Base-by-base conservation (phyloP, 768 basidiomycete species). In the Pleurotus tuoliensis region DNA sequence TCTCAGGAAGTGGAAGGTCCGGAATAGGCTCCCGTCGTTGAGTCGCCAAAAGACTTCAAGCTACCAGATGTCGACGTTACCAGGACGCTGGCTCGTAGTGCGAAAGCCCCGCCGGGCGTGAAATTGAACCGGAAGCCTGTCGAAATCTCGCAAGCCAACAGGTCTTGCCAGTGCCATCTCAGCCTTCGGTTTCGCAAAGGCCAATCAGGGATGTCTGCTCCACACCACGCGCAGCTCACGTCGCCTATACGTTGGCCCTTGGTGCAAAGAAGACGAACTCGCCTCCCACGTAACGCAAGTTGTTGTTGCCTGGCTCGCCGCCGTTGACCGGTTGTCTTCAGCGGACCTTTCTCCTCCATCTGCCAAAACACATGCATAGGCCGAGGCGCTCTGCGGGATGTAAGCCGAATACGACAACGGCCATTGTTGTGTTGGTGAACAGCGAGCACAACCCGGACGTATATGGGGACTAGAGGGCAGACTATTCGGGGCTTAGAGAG, bases 161-260 rank as follows among this genome's bases (percentile, higher is more conserved):
- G 82, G 83, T 20, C 76, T 88, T n/a, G 87, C 88, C 4, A 77
- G 79, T 51, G 87, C 86, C 1, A 76, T 88, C 49, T 84, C 87
- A 1, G 82, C 84, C 2, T 83, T 83, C n/a, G 83, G 86, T 15
- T 70, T 86, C 27, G 80, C 84, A 46, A 87, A 89, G 80, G 82
- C 83, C 9, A 82, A 83, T 59, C 73, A 0, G 74, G 73, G 2
- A 66, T 83, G 55, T 75, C 76, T 2, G 69, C 79, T 5, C 78
- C 80, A 16, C 79, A 79, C 13, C 73, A 76, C 47, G 70, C 76
- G 11, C 75, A 75, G 38, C 68, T 76, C 25, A 64, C 61, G 45
- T 67, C 71, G 30, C 67, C 68, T 39, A 60, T 20, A 20, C 65
- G 44, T 58, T 52, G 34, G 39, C 50, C 4, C 20, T 52, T n/a